Evolutionary conservation across 352 stramenopile species (phyloP).

Genomic region (Globisporangium spinosum): DNA sequence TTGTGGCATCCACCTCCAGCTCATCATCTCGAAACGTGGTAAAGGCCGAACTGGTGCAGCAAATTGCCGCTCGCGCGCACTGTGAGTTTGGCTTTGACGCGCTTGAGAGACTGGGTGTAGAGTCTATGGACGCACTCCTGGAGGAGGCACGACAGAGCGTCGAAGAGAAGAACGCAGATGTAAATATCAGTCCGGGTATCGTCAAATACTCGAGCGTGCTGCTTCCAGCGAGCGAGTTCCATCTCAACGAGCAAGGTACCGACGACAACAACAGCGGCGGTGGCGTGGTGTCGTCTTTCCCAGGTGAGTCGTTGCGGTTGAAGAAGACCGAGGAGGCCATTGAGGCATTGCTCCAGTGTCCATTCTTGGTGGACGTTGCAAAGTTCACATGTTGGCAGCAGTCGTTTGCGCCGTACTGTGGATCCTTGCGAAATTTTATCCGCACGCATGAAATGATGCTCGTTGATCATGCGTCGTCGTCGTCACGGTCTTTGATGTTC

Average conservation of each 20-base stretch:
- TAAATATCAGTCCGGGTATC: slow-evolving; percentile 15
- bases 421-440: slow-evolving; percentile 62
- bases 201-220: slow-evolving; percentile 41
- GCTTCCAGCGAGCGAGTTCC: slow-evolving; percentile 2
- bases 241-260: neutral
- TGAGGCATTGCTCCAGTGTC: slow-evolving; percentile 43
- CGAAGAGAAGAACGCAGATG: slow-evolving; percentile 2
- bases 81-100: slow-evolving; percentile 16
- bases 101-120: slow-evolving; percentile 3
- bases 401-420: slow-evolving; percentile 55
- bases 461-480: slow-evolving; percentile 61
- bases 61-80: slow-evolving; percentile 1
- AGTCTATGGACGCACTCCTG: slow-evolving; percentile 12
- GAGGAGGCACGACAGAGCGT: slow-evolving; percentile 11
- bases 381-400: slow-evolving; percentile 56
- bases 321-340: slow-evolving; percentile 43
- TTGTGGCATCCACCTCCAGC: neutral
- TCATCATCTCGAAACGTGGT: neutral
- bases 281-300: slow-evolving; percentile 9
- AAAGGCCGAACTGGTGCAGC: slow-evolving; percentile 8
- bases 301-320: slow-evolving; percentile 47
- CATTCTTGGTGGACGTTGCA: slow-evolving; percentile 60
- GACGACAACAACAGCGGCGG: neutral
- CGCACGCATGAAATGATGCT: slow-evolving; percentile 80
- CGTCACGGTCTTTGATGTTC: slow-evolving; percentile 37